Percentiles rank a stretch among this genome's conserved stretches.
phyloP scores from a whole-genome alignment of 208 protist genomes.

The Trypanosoma melophagium region DNA sequence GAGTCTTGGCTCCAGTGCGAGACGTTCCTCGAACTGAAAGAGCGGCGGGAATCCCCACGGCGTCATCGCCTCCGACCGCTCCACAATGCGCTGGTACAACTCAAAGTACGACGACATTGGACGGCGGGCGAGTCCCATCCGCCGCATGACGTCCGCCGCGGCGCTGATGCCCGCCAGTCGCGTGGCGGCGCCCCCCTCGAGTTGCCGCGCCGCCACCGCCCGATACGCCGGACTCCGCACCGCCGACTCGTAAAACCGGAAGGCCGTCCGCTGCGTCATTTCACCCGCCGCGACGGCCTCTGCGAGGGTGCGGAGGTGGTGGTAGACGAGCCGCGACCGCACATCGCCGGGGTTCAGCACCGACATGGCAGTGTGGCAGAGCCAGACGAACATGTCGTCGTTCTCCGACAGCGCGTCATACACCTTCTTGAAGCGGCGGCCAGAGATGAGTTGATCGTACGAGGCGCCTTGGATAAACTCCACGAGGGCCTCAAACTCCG shows the following conservation, averaged over 20 bases:
- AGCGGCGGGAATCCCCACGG: conserved; percentile 91
- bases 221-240: conserved; percentile 88
- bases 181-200: conserved; percentile 79
- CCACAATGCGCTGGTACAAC: conserved; percentile 89
- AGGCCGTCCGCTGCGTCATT: conserved; percentile 87
- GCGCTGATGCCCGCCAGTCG: conserved; percentile 84
- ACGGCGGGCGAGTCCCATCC: conserved; percentile 83
- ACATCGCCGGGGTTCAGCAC: conserved; percentile 90
- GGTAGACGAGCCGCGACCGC: conserved; percentile 84
- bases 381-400: conserved; percentile 91
- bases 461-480: conserved; percentile 89
- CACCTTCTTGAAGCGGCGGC: conserved; percentile 83
- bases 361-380: conserved; percentile 90
- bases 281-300: conserved; percentile 83
- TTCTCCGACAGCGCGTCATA: conserved; percentile 87
- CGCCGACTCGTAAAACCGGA: conserved; percentile 87
- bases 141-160: conserved; percentile 84
- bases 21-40: conserved; percentile 90
- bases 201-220: conserved; percentile 74
- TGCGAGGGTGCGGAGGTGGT: conserved; percentile 82
- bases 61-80: conserved; percentile 89
- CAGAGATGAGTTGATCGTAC: conserved; percentile 89
- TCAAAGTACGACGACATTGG: conserved; percentile 91
- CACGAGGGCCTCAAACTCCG: conserved; percentile 80
- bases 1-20: conserved; percentile 80